Base-by-base conservation (phyloP, 2,329 filamentous ascomycete genomes). In the Camillea tinctor region DNA sequence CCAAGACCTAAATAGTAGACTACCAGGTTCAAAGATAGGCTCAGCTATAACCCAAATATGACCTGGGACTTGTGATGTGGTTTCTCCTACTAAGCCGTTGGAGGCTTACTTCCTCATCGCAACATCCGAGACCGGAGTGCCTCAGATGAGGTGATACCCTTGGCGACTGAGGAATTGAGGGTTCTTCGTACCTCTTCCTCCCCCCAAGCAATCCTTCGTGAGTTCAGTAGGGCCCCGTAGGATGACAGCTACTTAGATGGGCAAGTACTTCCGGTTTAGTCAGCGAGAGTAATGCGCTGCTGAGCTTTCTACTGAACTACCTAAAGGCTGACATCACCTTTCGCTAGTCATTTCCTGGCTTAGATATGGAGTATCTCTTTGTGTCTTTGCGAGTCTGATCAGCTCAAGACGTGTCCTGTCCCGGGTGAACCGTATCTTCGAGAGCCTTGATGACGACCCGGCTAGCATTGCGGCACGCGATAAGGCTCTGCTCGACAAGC, bases 391-490 rank as follows among this genome's bases (percentile, higher is more conserved):
- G 7, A 23, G 6, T 2, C 4, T 48, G 24, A n/a, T 24, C 13
- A 58, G 40, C 23, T 72, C 68, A 72, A 56, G 68, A 66, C 24
- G 59, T 55, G 15, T 64, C 66, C 60, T 73, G 65, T 15, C 62
- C 66, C 49, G 65, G 64, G 13, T 58, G 59, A 4, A 75, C 64
- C 3, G 75, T 74, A 60, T 81, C 78, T 19, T 71, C 69, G 11
- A 81, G 63, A 30, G 75, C 74, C 17, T 73, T 73, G 11, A 76
- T 69, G 23, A 81, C 72, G 5, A 80, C 79, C 4, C 72, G 72
- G 60, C 79, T 79, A 1, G 78, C 76, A 61, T 74, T 76, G 26
- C 72, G 75, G 23, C 78, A 78, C 1, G 79, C 78, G 20, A 75
- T 64, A 26, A 81, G 70, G 20, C 75, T 77, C 61, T 73, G 74